phyloP scores from a whole-genome alignment of 495 filamentous ascomycete genomes.

The Apodospora peruviana region DNA sequence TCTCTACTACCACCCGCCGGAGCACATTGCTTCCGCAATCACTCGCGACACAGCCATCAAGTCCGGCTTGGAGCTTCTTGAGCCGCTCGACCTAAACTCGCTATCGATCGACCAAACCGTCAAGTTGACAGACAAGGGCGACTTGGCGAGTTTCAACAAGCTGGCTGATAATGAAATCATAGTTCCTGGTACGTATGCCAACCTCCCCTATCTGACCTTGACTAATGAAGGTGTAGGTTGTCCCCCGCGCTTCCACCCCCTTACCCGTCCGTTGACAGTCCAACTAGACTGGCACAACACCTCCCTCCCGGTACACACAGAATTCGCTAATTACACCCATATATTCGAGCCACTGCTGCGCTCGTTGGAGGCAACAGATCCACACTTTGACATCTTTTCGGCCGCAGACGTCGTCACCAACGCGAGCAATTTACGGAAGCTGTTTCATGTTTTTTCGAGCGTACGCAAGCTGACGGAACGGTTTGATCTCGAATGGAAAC shows the following conservation, averaged over 20 bases:
- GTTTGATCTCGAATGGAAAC: slow-evolving; percentile 15
- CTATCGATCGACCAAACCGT: background rate
- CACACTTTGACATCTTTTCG: slow-evolving; percentile 5
- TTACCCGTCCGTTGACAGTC: background rate
- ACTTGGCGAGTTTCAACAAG: slow-evolving; percentile 23
- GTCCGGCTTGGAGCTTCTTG: background rate
- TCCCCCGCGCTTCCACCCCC: slow-evolving; percentile 14
- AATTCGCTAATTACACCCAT: slow-evolving; percentile 8
- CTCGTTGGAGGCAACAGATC: slow-evolving; percentile 9
- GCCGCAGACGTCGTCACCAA: slow-evolving; percentile 14
- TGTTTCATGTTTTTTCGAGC: slow-evolving; percentile 17
- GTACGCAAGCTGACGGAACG: background rate
- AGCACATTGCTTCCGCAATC: background rate
- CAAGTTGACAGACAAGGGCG: slow-evolving; percentile 4
- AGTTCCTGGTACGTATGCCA: slow-evolving; percentile 16
- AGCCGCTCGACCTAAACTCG: background rate
- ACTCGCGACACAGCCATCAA: background rate
- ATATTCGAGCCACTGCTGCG: slow-evolving; percentile 20
- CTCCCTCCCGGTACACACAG: background rate
- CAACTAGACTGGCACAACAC: slow-evolving; percentile 5
- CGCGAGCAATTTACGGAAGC: slow-evolving; percentile 18
- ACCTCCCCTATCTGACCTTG: background rate
- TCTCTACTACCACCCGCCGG: slow-evolving; percentile 5
- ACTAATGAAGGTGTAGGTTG: slow-evolving; percentile 2
- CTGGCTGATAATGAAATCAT: slow-evolving; percentile 14